Evolutionary conservation across 495 filamentous ascomycete species (phyloP).

Genomic region (Neurospora sp.): DNA sequence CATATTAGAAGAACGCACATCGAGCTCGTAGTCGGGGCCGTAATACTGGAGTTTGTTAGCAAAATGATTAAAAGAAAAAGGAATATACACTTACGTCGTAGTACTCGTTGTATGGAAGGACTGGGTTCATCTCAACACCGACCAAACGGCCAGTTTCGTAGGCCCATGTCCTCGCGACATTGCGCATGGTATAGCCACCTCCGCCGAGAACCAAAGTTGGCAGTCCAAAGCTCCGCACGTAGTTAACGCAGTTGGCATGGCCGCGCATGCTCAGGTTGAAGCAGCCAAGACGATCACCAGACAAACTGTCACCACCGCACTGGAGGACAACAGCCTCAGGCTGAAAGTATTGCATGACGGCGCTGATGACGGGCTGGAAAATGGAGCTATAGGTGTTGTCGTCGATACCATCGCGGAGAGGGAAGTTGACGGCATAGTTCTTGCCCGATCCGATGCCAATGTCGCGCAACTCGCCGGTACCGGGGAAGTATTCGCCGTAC

Average conservation of each 20-base stretch:
- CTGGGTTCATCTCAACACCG: constrained; percentile 62
- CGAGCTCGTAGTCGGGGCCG: constrained; percentile 88
- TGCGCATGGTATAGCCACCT: constrained; percentile 98
- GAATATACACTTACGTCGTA: constrained; percentile 62
- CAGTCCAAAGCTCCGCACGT: constrained; percentile 83
- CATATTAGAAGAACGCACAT: constrained; percentile 96
- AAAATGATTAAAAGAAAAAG: not conserved
- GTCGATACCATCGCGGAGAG: constrained; percentile 90
- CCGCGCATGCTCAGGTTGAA: constrained; percentile 98
- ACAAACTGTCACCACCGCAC: constrained; percentile 91
- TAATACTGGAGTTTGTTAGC: constrained; percentile 64
- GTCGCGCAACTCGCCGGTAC: constrained; percentile 90
- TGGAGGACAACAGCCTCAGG: constrained; percentile 94
- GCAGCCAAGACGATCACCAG: constrained; percentile 88
- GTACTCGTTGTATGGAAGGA: constrained; percentile 95
- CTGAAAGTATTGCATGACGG: constrained; percentile 92
- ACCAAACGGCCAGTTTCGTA: constrained; percentile 91
- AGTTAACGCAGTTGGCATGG: constrained; percentile 95
- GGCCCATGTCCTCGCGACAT: constrained; percentile 95
- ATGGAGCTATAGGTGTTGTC: constrained; percentile 86
- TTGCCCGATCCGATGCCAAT: constrained; percentile 90
- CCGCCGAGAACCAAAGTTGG: constrained; percentile 89
- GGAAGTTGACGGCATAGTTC: constrained; percentile 93
- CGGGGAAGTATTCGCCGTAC: constrained; percentile 97
- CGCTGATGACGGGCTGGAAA: constrained; percentile 88